These are phyloP conservation scores for Sarcodon aspratus DNA, from an alignment of 768 basidiomycete species.

Conservation along the genomic window DNA sequence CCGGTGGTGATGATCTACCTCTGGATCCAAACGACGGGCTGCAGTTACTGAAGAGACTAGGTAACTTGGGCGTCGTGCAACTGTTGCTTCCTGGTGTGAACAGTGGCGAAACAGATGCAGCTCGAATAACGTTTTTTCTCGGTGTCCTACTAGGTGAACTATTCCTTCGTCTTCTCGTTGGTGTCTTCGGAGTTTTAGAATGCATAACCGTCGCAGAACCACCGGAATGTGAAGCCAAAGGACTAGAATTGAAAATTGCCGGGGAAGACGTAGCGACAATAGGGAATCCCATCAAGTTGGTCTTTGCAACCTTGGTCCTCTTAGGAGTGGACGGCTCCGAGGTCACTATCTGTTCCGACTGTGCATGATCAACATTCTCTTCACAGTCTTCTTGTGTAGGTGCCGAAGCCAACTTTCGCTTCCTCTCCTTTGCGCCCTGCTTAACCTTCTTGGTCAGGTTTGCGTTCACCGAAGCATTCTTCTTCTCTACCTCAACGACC, in stretches of 20 bases:
- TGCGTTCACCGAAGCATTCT: not conserved
- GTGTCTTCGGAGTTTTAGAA: not conserved
- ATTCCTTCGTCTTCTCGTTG: not conserved
- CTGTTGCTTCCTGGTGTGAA: not conserved
- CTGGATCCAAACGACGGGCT: not conserved
- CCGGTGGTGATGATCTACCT: too few species aligned
- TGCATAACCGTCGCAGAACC: not conserved
- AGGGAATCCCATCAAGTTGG: not conserved
- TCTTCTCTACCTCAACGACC: not conserved
- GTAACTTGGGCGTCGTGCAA: not conserved
- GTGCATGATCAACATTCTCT: not conserved
- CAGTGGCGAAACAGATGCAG: not conserved
- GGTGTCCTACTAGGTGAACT: not conserved
- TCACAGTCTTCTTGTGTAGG: not conserved
- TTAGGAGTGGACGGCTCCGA: not conserved
- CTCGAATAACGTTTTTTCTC: not conserved
- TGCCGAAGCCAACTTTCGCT: not conserved
- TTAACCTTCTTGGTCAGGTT: not conserved
- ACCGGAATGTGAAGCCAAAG: not conserved
- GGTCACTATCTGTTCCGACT: not conserved
- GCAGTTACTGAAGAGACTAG: not conserved
- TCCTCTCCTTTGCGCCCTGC: not conserved
- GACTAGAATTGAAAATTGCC: not conserved
- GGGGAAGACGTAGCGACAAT: not conserved
- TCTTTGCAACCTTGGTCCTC: not conserved